Percentiles rank a stretch among this genome's conserved stretches.
phyloP scores from a whole-genome alignment of 2,329 filamentous ascomycete genomes.

The Pseudogymnoascus sp. region DNA sequence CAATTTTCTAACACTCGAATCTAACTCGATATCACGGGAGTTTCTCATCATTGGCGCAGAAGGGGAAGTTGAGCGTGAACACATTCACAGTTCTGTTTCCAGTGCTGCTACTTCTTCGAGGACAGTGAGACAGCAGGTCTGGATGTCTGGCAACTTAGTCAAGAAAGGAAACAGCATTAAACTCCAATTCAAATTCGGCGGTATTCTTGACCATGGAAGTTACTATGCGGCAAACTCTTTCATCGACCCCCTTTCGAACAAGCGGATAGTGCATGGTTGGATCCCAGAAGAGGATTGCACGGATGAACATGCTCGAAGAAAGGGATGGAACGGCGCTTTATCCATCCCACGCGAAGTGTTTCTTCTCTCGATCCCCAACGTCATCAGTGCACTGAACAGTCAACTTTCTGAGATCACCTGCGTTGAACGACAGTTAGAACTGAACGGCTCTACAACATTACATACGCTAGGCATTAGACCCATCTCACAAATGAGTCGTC shows the following conservation, averaged over 20 bases:
- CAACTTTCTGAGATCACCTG: background rate
- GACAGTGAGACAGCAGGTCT: conserved; percentile 4
- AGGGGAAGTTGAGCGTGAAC: background rate
- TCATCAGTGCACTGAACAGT: background rate
- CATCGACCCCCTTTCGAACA: background rate
- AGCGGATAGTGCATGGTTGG: conserved; percentile 15
- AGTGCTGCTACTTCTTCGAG: background rate
- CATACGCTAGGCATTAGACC: conserved; percentile 17
- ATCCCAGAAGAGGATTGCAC: conserved; percentile 14
- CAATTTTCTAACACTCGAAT: background rate
- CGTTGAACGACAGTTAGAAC: background rate
- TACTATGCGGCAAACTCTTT: conserved; percentile 17
- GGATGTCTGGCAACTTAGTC: conserved; percentile 13
- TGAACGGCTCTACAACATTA: background rate
- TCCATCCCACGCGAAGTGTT: conserved; percentile 8
- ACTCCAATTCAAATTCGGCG: conserved; percentile 12
- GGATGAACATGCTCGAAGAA: background rate
- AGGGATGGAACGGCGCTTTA: conserved; percentile 14
- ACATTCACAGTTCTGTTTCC: background rate
- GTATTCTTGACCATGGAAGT: conserved; percentile 18
- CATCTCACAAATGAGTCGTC: conserved; percentile 16
- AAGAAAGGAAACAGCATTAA: background rate
- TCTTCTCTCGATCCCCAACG: background rate
- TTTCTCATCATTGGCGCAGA: conserved; percentile 4
- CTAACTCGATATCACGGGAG: background rate